Base-by-base conservation (phyloP, 129 eudicot species). In the sunflower (Helianthus annuus) region DNA sequence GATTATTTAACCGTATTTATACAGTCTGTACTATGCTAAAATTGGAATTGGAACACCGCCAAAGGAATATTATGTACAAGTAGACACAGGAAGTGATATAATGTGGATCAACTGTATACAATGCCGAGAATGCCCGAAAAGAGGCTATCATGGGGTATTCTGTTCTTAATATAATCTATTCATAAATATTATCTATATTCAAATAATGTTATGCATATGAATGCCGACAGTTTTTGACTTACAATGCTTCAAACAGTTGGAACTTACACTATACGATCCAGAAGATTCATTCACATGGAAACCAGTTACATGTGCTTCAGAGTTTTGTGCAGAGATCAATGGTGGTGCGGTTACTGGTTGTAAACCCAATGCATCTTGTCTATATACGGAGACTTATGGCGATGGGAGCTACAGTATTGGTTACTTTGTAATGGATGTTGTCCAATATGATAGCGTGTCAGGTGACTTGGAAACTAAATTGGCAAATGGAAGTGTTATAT, bases 91-190 rank as follows among this genome's bases (percentile, higher is more conserved):
- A 73, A 86, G 83, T 83, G 96, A 88, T 70, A 84, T 91, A 66
- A 88, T 83, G 79, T 91, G 97, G 97, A 79, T 91, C 48, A 91
- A 88, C 79, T 91, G 97, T 86, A 84, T 86, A 70, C 81, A 86
- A 52, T 91, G 97, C 82, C 68, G 24, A 60, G 81, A 79, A 1
- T 91, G 97, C 76, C 97, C 92, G 3, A 80, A 80, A 62, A 87
- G 80, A 81, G 96, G 97, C 54, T 91, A 88, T 68, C 90, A 74
- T 63, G 87, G 88, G 81, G 97, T 91, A 91, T 70, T 61, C 36
- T 4, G 62, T 79, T 68, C 66, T 67, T 57, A 16, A 15, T 14
- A 27, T 48, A 1, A 29, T 15, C 49, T 54, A 24, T 40, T 9
- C 9, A 22, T 36, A 17, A 56, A 76, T 34, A 12, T 46, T 15